Evolutionary conservation across 2,329 filamentous ascomycete genomes (phyloP).

Genomic region (Monilinia fructigena): DNA sequence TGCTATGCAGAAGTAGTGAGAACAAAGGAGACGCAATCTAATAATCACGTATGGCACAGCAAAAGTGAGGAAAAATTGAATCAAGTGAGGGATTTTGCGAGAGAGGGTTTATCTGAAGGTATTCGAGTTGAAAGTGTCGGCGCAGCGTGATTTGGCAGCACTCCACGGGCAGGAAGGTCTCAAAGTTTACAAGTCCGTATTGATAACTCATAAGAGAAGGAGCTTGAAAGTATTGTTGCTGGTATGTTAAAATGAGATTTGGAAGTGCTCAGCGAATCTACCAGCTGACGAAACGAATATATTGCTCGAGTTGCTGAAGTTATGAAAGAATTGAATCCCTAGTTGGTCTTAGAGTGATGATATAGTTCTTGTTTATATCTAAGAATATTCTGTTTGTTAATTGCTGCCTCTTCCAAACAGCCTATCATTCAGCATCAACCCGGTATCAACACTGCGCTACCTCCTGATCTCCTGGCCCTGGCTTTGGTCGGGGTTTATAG

Average conservation of each 20-base stretch:
- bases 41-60: constrained; percentile 1
- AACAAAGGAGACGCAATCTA: not conserved
- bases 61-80: not conserved
- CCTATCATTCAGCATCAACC: not conserved
- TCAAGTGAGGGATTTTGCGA: not conserved
- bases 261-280: not conserved
- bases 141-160: not conserved
- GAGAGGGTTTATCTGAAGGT: not conserved
- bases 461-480: not conserved
- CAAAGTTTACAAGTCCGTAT: not conserved
- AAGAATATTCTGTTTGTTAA: not conserved
- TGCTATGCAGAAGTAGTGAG: not conserved
- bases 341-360: not conserved
- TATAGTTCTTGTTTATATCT: not conserved
- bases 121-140: not conserved
- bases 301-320: not conserved
- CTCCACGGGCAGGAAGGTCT: not conserved
- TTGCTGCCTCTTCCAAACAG: not conserved
- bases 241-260: not conserved
- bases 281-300: not conserved
- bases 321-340: not conserved
- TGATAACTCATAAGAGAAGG: not conserved
- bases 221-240: not conserved
- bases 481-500: not conserved
- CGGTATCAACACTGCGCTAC: not conserved